Base-by-base conservation (phyloP, 192 early-diverging fungal genomes). In the Coemansia sp. region DNA sequence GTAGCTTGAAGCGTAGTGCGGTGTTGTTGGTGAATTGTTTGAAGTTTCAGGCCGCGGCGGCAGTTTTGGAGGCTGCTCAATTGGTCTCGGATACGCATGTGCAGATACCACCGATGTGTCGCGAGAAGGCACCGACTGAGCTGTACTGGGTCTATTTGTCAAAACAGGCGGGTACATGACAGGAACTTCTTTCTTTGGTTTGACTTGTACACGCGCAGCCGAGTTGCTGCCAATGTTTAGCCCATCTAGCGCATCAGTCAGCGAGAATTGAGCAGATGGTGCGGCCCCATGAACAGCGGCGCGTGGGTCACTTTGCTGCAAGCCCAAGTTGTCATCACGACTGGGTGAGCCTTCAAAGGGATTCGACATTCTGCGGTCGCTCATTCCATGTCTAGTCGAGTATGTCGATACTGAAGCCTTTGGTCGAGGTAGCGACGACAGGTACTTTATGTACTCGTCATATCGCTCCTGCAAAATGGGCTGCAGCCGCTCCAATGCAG, bases 381-480 rank as follows among this genome's bases (percentile, higher is more conserved):
- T 59, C 23, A 53, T 59, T n/a, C 59, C 69, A 9, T 62, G 54
- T 3, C 59, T 22, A 19, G 62, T 70, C 27, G 66, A 78, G 43
- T 71, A 74, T 12, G 69, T 73, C 19, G 74, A 70, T 3, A 70
- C 72, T 5, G 64, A 35, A 22, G 65, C 76, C 62, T 61, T 60
- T 38, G 65, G 60, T 2, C 72, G 60, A 1, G 67, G 66, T 11
- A 77, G 48, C 21, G 67, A 73, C 32, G 64, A 62, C 25, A 80
- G 50, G 23, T 83, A 76, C 50, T 62, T 60, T 51, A 75, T 17
- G 47, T 86, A 87, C 52, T 82, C 79, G 10, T 81, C 75, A 52
- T 88, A 79, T 24, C 84, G 83, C 39, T 69, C 62, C 14, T 85
- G 80, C 35, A 90, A 43, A 14, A 76, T 67, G 5, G 88, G 86